These are phyloP conservation scores for Penicillium hesseltinei DNA, from an alignment of 2,329 filamentous ascomycete species.

Conservation along the genomic window DNA sequence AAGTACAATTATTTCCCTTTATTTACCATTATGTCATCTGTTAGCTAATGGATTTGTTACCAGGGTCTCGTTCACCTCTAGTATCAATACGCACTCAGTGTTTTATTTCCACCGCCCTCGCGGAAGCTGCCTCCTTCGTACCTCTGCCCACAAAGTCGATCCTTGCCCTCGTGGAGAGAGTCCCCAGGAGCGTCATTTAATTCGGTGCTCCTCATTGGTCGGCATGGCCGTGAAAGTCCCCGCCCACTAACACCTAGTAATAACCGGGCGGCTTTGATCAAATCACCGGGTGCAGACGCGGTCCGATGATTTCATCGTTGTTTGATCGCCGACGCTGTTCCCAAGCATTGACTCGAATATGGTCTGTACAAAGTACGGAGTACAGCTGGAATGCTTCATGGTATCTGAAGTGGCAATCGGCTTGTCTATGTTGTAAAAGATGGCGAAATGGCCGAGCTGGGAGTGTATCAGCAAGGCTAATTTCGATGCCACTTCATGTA, in stretches of 20 bases:
- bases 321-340: conserved; percentile 11
- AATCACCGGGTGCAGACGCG: conserved; percentile 17
- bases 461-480: neutral
- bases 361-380: neutral
- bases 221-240: conserved; percentile 6
- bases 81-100: conserved; percentile 12
- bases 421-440: neutral
- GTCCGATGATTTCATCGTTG: conserved; percentile 22
- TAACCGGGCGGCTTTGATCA: conserved; percentile 13
- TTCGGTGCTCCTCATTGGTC: conserved; percentile 19
- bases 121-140: conserved; percentile 24
- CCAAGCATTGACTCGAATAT: neutral
- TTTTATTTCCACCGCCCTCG: conserved; percentile 17
- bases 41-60: neutral
- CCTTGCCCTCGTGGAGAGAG: conserved; percentile 18
- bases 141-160: conserved; percentile 20
- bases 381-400: neutral
- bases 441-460: neutral
- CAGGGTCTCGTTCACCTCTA: neutral
- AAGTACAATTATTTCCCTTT: conserved; percentile 4
- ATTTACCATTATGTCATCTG: conserved; percentile 19
- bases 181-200: conserved; percentile 27
- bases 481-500: neutral
- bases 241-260: conserved; percentile 16
- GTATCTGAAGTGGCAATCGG: neutral